These are phyloP conservation scores for Venturia carpophila DNA, from an alignment of 2,329 filamentous ascomycete genomes.

Conservation along the genomic window DNA sequence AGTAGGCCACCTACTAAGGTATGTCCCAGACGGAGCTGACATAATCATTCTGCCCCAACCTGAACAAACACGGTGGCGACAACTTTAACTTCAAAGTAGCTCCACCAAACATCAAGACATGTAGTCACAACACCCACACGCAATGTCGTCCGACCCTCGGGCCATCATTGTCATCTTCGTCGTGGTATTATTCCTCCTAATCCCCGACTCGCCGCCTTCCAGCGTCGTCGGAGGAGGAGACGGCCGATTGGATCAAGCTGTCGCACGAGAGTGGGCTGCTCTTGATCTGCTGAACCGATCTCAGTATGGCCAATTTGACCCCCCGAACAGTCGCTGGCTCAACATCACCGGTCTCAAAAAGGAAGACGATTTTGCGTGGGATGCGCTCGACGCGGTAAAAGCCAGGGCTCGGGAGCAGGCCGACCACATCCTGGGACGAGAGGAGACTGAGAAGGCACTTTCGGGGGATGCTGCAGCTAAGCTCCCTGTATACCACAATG, in stretches of 20 bases:
- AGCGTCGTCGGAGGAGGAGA: not conserved
- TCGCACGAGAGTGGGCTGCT: constrained; percentile 11
- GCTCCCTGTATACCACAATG: constrained; percentile 18
- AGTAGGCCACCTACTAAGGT: too few relatives aligned
- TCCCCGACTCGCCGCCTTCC: constrained; percentile 13
- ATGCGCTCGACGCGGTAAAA: constrained; percentile 16
- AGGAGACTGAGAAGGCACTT: constrained; percentile 4
- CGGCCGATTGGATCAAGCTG: not conserved
- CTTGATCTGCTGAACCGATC: constrained; percentile 17
- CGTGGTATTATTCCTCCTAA: constrained; percentile 13
- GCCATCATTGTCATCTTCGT: constrained; percentile 3
- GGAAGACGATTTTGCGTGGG: constrained; percentile 19
- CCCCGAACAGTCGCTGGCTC: constrained; percentile 15
- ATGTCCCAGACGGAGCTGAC: too few relatives aligned
- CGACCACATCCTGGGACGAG: constrained; percentile 13
- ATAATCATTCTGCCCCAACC: too few relatives aligned
- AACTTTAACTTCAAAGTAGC: too few relatives aligned
- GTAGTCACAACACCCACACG: not conserved
- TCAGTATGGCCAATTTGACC: constrained; percentile 20
- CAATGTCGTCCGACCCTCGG: not conserved
- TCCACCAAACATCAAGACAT: not conserved
- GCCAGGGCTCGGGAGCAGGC: constrained; percentile 16
- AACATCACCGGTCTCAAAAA: constrained; percentile 20
- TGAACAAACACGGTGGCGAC: too few relatives aligned
- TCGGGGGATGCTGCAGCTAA: not conserved